Base-by-base conservation (phyloP, 2,329 filamentous ascomycete genomes). In the Fusarium sp. region DNA sequence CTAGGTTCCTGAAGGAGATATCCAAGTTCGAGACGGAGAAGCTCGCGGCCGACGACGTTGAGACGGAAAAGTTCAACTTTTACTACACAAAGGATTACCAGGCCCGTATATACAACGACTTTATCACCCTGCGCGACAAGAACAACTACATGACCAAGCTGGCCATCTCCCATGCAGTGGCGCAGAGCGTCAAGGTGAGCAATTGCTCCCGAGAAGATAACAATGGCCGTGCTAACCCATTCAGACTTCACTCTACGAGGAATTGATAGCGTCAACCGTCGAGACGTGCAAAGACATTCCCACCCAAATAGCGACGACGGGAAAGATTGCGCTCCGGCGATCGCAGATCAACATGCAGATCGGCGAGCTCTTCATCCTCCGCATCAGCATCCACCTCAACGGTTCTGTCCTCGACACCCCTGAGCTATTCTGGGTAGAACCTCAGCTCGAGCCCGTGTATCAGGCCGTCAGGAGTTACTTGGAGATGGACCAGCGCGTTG, bases 301-400 rank as follows among this genome's bases (percentile, higher is more conserved):
- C 0, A 90, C 92, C 8, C 92, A 97, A 79, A 97, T 99, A 73
- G 95, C 96, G 3, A 83, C 92, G 70, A 97, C 95, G 0, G 96
- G 96, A 69, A 96, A 94, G 76, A 96, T 99, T 76, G 90, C 92
- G 60, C 88, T 99, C 63, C 93, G 90, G 63, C 89, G 95, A 44
- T 89, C 89, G 64, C 90, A 98, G 78, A 97, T 99, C 84, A 98
- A 98, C 84, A 98, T 98, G 94, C 94, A 98, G 81, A 97, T 99
- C 66, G 96, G 96, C 78, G 94, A 99, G 82, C 88, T 99, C 58
- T 99, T 99, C 80, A 98, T 99, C 77, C 84, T 99, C 31, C 89
- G 96, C 65, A 98, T 99, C 82, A 97, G 96, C 79, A 98, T 99
- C 76, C 96, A 99, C 81, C 86, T 99, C 55, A 97, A 98, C 79